These are phyloP conservation scores for Diplotaxis tenuifolia DNA, from an alignment of 345 rosid genomes.

Conservation along the genomic window DNA sequence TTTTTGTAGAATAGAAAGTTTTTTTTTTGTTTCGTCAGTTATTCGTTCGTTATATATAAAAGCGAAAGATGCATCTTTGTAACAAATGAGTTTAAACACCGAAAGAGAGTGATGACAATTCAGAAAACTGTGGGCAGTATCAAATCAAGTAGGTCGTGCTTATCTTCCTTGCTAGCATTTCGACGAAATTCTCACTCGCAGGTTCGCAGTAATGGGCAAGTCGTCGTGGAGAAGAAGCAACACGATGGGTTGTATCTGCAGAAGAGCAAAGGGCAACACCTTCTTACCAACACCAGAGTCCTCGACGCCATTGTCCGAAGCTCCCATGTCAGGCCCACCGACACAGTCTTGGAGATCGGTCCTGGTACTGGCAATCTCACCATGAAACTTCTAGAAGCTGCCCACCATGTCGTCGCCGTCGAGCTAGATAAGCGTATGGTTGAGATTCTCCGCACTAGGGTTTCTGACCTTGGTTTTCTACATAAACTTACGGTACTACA, in stretches of 20 bases:
- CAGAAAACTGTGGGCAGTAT: constrained; percentile 13
- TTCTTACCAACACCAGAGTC: constrained; percentile 75
- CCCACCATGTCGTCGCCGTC: constrained; percentile 60
- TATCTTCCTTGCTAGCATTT: constrained; percentile 21
- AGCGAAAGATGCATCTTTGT: not conserved
- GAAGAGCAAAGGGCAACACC: constrained; percentile 92
- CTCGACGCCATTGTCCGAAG: constrained; percentile 66
- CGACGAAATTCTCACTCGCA: constrained; percentile 23
- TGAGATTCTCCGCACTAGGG: constrained; percentile 58
- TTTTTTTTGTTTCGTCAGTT: no score
- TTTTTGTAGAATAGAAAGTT: no score
- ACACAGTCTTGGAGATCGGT: constrained; percentile 81
- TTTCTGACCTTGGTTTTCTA: constrained; percentile 39
- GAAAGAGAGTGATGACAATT: constrained; percentile 23
- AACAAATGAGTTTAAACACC: not conserved
- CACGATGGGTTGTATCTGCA: constrained; percentile 42
- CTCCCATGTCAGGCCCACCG: constrained; percentile 50
- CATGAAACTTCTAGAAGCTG: constrained; percentile 63
- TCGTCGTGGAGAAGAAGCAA: constrained; percentile 30
- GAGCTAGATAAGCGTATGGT: constrained; percentile 86
- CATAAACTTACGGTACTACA: constrained; percentile 51
- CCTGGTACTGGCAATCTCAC: constrained; percentile 96
- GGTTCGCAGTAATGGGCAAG: constrained; percentile 1
- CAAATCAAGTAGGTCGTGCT: constrained; percentile 13
- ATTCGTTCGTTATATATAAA: not conserved